phyloP scores from a whole-genome alignment of 495 filamentous ascomycete genomes.

The Penicillium subrubescens region DNA sequence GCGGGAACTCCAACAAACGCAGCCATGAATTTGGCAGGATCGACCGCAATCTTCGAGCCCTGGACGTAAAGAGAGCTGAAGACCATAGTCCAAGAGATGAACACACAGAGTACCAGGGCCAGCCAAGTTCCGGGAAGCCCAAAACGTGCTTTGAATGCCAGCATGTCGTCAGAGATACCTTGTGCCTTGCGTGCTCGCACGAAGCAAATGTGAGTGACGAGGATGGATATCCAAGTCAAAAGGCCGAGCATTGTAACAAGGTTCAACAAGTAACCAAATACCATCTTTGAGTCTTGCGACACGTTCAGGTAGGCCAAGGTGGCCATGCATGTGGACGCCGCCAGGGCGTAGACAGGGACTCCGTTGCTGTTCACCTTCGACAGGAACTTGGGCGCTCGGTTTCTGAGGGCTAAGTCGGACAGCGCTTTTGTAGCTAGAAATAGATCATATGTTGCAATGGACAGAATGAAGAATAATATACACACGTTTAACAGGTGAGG shows the following conservation, averaged over 20 bases:
- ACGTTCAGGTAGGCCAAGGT: conserved; percentile 77
- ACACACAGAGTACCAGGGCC: conserved; percentile 63
- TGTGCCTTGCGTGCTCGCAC: conserved; percentile 70
- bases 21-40: conserved; percentile 70
- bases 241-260: conserved; percentile 76
- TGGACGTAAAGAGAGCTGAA: conserved; percentile 62
- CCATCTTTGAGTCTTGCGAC: conserved; percentile 56
- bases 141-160: conserved; percentile 74
- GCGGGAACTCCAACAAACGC: conserved; percentile 77
- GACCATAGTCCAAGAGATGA: conserved; percentile 75
- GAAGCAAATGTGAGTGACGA: conserved; percentile 78
- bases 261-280: conserved; percentile 81
- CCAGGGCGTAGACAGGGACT: conserved; percentile 71
- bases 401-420: conserved; percentile 70
- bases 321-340: conserved; percentile 56
- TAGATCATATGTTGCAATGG: conserved; percentile 64
- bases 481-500: conserved; percentile 61
- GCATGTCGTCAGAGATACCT: conserved; percentile 57
- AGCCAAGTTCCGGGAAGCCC: conserved; percentile 65
- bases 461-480: conserved; percentile 75
- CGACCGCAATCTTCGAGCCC: conserved; percentile 45
- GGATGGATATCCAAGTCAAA: conserved; percentile 69
- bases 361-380: conserved; percentile 66
- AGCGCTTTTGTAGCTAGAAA: conserved; percentile 73
- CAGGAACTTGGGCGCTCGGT: conserved; percentile 71